Base-by-base conservation (phyloP, 257 asterid genomes). In the Salvia miltiorrhiza region DNA sequence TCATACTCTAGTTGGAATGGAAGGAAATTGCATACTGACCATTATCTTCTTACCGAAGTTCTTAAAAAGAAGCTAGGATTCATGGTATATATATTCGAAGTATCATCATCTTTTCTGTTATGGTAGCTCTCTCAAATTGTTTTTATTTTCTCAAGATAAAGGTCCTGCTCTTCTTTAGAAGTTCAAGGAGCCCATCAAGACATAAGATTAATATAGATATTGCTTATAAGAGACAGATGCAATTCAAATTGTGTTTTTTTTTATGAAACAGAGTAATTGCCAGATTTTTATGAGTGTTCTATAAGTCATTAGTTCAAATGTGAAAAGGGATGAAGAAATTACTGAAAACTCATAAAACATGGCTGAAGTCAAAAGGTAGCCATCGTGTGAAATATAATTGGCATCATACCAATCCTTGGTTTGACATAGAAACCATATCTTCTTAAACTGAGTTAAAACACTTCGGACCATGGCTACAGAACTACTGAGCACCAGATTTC, bases 1-100 rank as follows among this genome's bases (percentile, higher is more conserved):
- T 90, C 97, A 54, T 92, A 90, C 82, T 82, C 84, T 67, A 86
- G 97, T 83, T 92, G 95, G 97, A 92, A 92, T 3, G 98, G 88
- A 44, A 74, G 54, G 9, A 86, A 60, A 71, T 81, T 88, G 80
- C 98, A 92, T 49, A 43, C 91, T 19, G 68, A 90, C 68, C 76
- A 79, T 50, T 84, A 69, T 80, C 97, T 92, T 74, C 86, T 92
- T 12, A 92, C 98, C 6, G 80, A 90, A 60, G 80, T 92, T 63
- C 77, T 92, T 82, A 92, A 92, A 80, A 85, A 83, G 26, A 92
- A 90, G 85, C 92, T 92, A 45, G 98, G 98, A 43, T 92, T 92
- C 82, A 90, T 74, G 97, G 98, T 92, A 83, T 62, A 68, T 9
- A 28, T 17, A 37, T 70, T 56, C 78, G 53, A 69, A 47, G 35